phyloP scores from a whole-genome alignment of 1,284 basidiomycete genomes.

The Moesziomyces sp. region DNA sequence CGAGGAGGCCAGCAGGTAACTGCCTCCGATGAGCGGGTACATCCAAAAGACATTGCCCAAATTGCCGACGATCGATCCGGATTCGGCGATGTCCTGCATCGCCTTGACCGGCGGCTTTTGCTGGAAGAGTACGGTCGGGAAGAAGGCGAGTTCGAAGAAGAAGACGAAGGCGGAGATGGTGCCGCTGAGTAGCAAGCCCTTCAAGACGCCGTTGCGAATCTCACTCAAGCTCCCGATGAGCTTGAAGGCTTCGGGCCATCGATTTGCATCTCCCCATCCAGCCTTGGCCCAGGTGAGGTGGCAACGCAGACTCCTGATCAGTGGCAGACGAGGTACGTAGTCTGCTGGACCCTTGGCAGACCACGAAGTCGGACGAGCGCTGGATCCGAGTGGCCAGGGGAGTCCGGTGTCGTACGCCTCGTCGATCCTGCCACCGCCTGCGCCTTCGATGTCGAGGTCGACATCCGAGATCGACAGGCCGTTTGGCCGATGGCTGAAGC shows the following conservation, averaged over 20 bases:
- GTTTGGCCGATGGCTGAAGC: constrained; percentile 29
- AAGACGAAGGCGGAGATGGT: constrained; percentile 57
- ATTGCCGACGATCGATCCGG: constrained; percentile 30
- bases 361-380: constrained; percentile 42
- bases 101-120: constrained; percentile 12
- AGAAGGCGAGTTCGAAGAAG: constrained; percentile 63
- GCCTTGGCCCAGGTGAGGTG: constrained; percentile 57
- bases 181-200: constrained; percentile 60
- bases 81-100: constrained; percentile 12
- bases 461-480: constrained; percentile 46
- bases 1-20: constrained; percentile 62
- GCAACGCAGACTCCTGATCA: constrained; percentile 30
- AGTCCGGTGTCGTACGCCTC: constrained; percentile 62
- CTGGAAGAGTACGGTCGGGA: constrained; percentile 59
- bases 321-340: constrained; percentile 39
- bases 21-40: constrained; percentile 63
- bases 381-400: constrained; percentile 37
- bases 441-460: constrained; percentile 65
- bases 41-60: constrained; percentile 61
- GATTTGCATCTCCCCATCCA: constrained; percentile 59
- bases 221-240: constrained; percentile 50
- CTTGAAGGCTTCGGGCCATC: constrained; percentile 49
- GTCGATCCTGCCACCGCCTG: constrained; percentile 54
- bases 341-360: constrained; percentile 60
- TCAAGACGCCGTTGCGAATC: constrained; percentile 57